phyloP scores from a whole-genome alignment of 2,329 filamentous ascomycete species.

The Paradendryphiella salina region DNA sequence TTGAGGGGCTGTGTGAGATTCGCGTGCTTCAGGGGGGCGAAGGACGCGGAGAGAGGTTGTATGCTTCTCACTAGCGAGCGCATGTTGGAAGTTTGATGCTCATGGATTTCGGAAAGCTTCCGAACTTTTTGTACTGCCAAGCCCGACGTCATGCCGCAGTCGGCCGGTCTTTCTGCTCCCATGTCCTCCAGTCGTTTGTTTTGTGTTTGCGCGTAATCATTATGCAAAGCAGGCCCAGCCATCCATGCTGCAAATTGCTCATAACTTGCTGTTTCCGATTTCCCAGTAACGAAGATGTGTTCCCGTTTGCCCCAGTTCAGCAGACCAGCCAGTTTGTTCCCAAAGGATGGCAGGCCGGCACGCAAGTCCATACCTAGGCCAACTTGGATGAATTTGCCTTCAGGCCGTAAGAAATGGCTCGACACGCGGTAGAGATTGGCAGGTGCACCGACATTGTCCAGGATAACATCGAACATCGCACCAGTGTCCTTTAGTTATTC shows the following conservation, averaged over 20 bases:
- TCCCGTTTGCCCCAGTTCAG: not conserved
- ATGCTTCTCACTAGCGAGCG: constrained; percentile 18
- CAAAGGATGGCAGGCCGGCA: not conserved
- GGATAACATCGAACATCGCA: constrained; percentile 54
- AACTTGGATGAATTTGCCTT: constrained; percentile 12
- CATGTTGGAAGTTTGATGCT: constrained; percentile 20
- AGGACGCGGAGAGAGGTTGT: constrained; percentile 16
- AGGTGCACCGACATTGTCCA: constrained; percentile 59
- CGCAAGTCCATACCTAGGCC: not conserved
- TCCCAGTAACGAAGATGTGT: constrained; percentile 27
- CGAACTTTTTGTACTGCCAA: constrained; percentile 21
- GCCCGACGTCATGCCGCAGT: constrained; percentile 17
- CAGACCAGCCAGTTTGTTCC: constrained; percentile 1
- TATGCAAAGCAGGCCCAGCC: too few species aligned
- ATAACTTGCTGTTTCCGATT: constrained; percentile 23
- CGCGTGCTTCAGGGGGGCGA: constrained; percentile 19
- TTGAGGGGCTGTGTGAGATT: constrained; percentile 7
- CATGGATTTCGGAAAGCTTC: constrained; percentile 10
- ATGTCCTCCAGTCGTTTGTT: too few species aligned
- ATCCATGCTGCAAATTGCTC: constrained; percentile 58
- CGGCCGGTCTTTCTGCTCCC: not conserved
- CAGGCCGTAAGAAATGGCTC: constrained; percentile 5
- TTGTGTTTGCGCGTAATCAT: too few species aligned
- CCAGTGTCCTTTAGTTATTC: constrained; percentile 52
- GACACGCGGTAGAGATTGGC: constrained; percentile 24